Evolutionary conservation across 139 green algal species (phyloP).

Genomic region (Zygnema circumcarinatum): DNA sequence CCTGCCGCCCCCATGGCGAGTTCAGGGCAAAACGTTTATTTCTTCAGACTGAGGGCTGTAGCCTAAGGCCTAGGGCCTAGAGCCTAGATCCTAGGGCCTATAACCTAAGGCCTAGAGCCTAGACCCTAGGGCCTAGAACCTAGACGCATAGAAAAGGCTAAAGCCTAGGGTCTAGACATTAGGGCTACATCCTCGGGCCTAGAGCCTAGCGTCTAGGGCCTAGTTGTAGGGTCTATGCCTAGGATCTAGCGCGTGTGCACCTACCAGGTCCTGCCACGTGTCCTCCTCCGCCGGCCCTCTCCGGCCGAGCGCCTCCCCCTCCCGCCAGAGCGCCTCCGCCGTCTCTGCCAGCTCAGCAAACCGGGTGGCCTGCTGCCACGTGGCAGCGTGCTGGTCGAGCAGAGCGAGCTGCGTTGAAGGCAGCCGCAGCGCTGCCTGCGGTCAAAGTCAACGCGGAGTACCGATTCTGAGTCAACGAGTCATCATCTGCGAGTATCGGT

Average conservation of each 20-base stretch:
- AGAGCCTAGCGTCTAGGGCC: neutral
- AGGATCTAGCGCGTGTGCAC: neutral
- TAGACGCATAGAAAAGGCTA: neutral
- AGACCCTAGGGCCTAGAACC: neutral
- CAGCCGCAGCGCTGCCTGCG: constrained; percentile 3
- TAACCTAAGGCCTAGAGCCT: neutral
- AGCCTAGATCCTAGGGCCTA: too few relatives aligned
- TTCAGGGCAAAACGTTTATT: neutral
- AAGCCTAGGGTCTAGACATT: neutral
- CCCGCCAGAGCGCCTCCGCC: neutral
- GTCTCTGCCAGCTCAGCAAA: constrained; percentile 13
- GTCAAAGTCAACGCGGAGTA: too few relatives aligned
- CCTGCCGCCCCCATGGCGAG: constrained; percentile 11
- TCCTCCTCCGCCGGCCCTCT: neutral
- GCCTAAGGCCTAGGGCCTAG: neutral
- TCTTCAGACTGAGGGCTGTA: neutral
- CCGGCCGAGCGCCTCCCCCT: neutral
- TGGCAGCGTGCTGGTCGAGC: constrained; percentile 25
- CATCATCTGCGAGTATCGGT: neutral
- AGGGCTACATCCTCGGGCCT: neutral
- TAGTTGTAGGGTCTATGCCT: neutral
- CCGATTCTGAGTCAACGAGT: neutral
- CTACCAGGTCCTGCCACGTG: neutral
- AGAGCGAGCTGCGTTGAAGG: constrained; percentile 27
- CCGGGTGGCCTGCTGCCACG: neutral